Percentiles rank a stretch among this genome's conserved stretches.
Conservation (phyloP, 306 rosid species). For the Spatholobus suberectus region DNA sequence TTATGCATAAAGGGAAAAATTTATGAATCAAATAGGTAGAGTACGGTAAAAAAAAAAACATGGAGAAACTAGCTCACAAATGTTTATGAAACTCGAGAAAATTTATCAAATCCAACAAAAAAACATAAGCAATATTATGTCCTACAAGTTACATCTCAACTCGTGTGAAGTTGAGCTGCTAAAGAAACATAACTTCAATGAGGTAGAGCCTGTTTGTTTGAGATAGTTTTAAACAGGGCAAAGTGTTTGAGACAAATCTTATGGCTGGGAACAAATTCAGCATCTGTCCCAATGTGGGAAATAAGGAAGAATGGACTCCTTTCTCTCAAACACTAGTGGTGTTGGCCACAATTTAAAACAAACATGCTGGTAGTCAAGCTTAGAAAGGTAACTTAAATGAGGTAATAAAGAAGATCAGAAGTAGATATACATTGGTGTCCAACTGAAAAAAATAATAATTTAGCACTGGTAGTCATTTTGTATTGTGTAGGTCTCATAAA, state of each 20-base stretch:
- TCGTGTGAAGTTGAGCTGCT: not conserved
- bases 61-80: not conserved
- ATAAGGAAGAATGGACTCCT: not conserved
- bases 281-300: not conserved
- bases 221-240: no score
- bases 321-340: not conserved
- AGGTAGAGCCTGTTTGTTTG: no score
- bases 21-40: not conserved
- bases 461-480: no score
- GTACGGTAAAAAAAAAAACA: not conserved
- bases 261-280: no score
- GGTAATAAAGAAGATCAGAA: not conserved
- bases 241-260: no score
- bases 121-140: not conserved
- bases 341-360: not conserved
- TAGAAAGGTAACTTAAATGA: not conserved
- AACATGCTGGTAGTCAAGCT: not conserved
- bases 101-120: not conserved
- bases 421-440: not conserved
- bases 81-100: not conserved
- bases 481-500: no score
- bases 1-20: not conserved
- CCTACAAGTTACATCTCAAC: not conserved
- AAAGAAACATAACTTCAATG: not conserved
- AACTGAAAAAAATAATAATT: no score